Evolutionary conservation across 805 yeast genomes (phyloP).

Genomic region (Candida multigemmis): DNA sequence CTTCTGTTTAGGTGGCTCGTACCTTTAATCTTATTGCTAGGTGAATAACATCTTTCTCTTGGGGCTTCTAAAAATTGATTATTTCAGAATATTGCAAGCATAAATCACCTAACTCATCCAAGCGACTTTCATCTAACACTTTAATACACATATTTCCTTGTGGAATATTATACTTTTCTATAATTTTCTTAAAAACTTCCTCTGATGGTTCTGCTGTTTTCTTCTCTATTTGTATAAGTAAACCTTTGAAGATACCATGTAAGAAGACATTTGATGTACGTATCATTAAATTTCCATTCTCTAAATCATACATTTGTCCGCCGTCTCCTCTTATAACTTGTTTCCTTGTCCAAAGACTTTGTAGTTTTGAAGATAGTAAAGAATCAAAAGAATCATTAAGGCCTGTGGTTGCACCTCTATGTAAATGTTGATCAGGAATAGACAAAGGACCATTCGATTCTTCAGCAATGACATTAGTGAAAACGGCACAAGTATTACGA

Average conservation of each 20-base stretch:
- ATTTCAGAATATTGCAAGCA: constrained; percentile 33
- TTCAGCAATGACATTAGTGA: constrained; percentile 25
- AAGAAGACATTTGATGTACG: constrained; percentile 64
- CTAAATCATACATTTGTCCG: constrained; percentile 56
- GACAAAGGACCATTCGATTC: constrained; percentile 15
- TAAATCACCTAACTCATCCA: constrained; percentile 29
- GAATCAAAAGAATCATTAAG: constrained; percentile 49
- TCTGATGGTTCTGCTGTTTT: constrained; percentile 6
- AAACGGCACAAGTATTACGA: constrained; percentile 27
- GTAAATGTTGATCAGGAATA: constrained; percentile 29
- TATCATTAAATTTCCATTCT: constrained; percentile 42
- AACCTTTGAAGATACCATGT: constrained; percentile 67
- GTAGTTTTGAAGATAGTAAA: constrained; percentile 48
- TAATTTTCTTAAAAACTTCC: constrained; percentile 15
- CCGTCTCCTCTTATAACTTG: constrained; percentile 70
- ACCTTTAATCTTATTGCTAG: neutral
- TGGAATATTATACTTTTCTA: constrained; percentile 28
- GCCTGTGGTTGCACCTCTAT: constrained; percentile 46
- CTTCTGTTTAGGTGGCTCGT: too few species aligned
- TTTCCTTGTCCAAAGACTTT: constrained; percentile 60
- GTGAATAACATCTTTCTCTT: constrained; percentile 1
- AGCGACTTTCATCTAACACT: constrained; percentile 14
- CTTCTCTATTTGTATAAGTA: constrained; percentile 45
- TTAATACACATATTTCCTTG: constrained; percentile 24
- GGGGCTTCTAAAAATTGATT: constrained; percentile 19